These are phyloP conservation scores for Solanum sejunctum DNA, from an alignment of 257 asterid species.

Conservation along the genomic window DNA sequence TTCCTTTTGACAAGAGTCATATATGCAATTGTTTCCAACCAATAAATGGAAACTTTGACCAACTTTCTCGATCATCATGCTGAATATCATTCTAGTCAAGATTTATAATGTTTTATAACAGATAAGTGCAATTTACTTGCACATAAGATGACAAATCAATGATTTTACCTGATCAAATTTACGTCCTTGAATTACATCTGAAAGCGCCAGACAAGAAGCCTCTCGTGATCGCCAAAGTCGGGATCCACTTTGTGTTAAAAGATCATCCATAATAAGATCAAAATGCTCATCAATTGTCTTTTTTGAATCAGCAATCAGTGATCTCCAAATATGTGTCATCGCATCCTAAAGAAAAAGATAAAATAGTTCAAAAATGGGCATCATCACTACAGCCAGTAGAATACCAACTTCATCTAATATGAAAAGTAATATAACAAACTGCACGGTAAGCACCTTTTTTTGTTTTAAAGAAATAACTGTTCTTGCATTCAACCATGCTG, in stretches of 20 bases:
- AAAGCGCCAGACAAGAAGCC: constrained; percentile 96
- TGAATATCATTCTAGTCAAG: background rate
- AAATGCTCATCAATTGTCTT: constrained; percentile 80
- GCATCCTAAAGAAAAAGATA: constrained; percentile 60
- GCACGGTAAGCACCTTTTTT: background rate
- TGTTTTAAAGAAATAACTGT: background rate
- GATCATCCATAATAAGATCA: constrained; percentile 74
- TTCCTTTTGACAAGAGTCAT: background rate
- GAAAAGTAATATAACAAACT: background rate
- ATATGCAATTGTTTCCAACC: background rate
- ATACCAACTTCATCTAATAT: background rate
- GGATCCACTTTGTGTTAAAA: constrained; percentile 83
- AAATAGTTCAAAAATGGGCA: background rate
- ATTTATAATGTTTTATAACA: background rate
- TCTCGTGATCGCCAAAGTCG: constrained; percentile 99
- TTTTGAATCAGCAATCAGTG: constrained; percentile 79
- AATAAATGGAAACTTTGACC: background rate
- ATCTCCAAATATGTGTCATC: constrained; percentile 94
- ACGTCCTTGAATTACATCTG: constrained; percentile 93
- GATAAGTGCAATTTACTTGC: background rate
- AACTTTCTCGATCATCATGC: background rate
- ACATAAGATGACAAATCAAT: background rate
- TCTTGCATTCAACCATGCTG: background rate
- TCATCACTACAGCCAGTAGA: background rate
- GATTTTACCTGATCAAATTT: constrained; percentile 69